Base-by-base conservation (phyloP, 805 yeast species). In the Myxozyma kluyveri region DNA sequence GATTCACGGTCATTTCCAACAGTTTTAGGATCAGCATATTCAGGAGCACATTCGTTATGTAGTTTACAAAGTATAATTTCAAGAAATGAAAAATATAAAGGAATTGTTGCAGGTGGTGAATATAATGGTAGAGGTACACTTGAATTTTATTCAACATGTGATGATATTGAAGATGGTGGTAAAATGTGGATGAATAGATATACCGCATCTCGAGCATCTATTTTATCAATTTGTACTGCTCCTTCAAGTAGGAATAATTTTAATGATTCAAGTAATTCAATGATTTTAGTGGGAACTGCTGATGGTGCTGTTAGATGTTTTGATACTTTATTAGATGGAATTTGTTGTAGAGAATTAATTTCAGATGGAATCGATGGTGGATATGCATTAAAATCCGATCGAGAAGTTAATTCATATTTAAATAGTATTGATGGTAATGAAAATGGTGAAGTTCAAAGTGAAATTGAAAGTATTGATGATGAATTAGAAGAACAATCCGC, bases 101-200 rank as follows among this genome's bases (percentile, higher is more conserved):
- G 49, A 1, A 36, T 57, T 12, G 36, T 56, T 9, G 61, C 61
- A 2, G 56, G 54, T 3, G 61, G 61, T 2, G 60, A 55, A 29
- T 57, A 57, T 39, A 56, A 55, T 31, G 61, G 61, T 5, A 59
- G 61, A 24, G 61, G 61, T 17, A 57, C 61, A n/a, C 44, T 57
- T 10, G 61, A 57, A 23, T 40, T 36, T 24, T 48, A 42, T 49
- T 23, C 42, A 33, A 12, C 4, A 18, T 12, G 38, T 19, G 31
- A 46, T 14, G n/a, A n/a, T n/a, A n/a, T n/a, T n/a, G 19, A 14
- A 24, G 4, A 14, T 32, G 10, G 18, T 2, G 26, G 17, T 2
- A 12, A 21, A 24, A 29, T 24, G 14, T 57, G 61, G 61, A 46
- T 56, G 22, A 57, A 57, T 31, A 32, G 61, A 32, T 57, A 51